phyloP scores from a whole-genome alignment of 352 stramenopile genomes.

The Pythium aristosporum region DNA sequence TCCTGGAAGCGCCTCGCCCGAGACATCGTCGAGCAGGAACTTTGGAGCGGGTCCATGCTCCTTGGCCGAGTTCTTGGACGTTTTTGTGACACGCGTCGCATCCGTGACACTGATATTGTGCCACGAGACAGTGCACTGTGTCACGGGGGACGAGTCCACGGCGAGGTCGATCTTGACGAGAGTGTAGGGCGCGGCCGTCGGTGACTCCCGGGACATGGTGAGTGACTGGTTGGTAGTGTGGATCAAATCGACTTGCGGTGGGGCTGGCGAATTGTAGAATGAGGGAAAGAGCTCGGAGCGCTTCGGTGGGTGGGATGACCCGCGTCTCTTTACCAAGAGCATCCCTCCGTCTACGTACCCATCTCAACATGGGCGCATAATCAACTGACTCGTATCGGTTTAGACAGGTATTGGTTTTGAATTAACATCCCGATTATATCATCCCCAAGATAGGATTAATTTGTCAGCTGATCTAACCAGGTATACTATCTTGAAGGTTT shows the following conservation, averaged over 20 bases:
- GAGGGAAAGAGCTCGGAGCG: neutral
- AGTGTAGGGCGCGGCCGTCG: neutral
- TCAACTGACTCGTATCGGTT: too few relatives aligned
- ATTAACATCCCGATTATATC: too few relatives aligned
- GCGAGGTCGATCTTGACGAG: conserved; percentile 1
- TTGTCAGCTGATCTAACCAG: too few relatives aligned
- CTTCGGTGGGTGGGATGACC: neutral
- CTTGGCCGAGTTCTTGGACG: neutral
- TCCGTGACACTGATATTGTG: neutral
- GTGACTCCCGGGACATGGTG: too few relatives aligned
- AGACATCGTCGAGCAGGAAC: neutral
- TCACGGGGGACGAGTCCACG: neutral
- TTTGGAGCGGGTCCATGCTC: neutral
- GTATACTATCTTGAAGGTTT: too few relatives aligned
- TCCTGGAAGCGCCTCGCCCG: conserved; percentile 1
- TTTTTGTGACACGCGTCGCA: neutral
- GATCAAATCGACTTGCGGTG: too few relatives aligned
- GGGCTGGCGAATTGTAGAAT: neutral
- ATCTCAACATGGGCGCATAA: too few relatives aligned
- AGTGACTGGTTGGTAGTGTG: too few relatives aligned
- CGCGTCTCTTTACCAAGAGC: neutral
- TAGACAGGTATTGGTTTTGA: too few relatives aligned
- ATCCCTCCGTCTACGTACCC: too few relatives aligned
- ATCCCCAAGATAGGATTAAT: too few relatives aligned
- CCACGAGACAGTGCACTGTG: conserved; percentile 1